Evolutionary conservation across 179 eudicot species (phyloP).

Genomic region (Silene coronaria): DNA sequence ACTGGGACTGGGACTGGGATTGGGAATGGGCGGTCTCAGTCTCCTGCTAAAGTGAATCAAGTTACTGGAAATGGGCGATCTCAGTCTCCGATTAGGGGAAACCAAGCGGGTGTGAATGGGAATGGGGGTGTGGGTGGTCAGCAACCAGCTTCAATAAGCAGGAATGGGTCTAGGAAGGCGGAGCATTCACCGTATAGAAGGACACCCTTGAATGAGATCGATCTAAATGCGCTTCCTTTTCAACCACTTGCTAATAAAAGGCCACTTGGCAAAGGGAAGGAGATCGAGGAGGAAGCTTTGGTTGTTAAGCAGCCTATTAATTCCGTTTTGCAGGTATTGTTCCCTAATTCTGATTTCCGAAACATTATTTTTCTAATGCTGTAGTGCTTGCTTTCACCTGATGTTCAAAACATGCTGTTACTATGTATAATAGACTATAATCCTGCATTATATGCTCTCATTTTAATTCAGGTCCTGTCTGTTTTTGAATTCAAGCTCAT

Average conservation of each 20-base stretch:
- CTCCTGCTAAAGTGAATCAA: slow-evolving; percentile 17
- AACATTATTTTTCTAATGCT: not conserved
- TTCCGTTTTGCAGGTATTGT: slow-evolving; percentile 28
- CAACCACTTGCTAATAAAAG: slow-evolving; percentile 41
- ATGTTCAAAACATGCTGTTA: no score
- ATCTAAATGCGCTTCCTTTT: slow-evolving; percentile 47
- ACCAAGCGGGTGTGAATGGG: slow-evolving; percentile 8
- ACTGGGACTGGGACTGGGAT: slow-evolving; percentile 21
- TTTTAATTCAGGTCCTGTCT: no score
- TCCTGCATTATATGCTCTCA: no score
- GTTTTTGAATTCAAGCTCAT: not conserved
- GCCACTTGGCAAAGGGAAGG: slow-evolving; percentile 28
- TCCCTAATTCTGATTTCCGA: not conserved
- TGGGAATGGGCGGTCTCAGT: slow-evolving; percentile 13
- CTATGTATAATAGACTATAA: no score
- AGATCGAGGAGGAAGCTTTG: slow-evolving; percentile 29
- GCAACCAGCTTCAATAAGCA: slow-evolving; percentile 47
- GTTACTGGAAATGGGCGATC: not conserved
- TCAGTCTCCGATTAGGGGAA: slow-evolving; percentile 13
- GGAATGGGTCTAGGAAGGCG: slow-evolving; percentile 77
- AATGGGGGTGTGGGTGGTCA: slow-evolving; percentile 19
- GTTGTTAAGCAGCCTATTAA: slow-evolving; percentile 27
- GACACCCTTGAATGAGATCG: slow-evolving; percentile 73
- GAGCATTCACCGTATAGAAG: slow-evolving; percentile 80
- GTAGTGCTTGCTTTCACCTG: no score